Base-by-base conservation (phyloP, 2,329 filamentous ascomycete species). In the Coniochaeta ligniaria region DNA sequence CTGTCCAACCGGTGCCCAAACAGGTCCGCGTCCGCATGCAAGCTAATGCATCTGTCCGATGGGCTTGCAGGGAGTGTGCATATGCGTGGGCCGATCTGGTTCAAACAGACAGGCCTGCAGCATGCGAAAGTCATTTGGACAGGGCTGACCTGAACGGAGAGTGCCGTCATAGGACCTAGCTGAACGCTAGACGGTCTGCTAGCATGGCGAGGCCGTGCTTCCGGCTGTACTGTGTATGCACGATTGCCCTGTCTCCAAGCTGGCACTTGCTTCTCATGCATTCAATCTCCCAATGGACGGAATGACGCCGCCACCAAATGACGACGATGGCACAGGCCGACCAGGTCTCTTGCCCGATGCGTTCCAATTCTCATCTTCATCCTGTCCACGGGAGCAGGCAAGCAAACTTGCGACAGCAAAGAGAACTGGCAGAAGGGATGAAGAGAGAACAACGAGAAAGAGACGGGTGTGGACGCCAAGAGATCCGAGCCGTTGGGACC, bases 41-140 rank as follows among this genome's bases (percentile, higher is more conserved):
- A 52, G 59, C 67, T 66, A 68, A 67, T 69, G 67, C 67, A 63
- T 58, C 62, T 64, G 65, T 63, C 67, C 67, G 65, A 31, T 11
- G 57, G 60, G 57, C 60, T 26, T 63, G 64, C 63, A 65, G 56
- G 60, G 61, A 33, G 35, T 17, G 26, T 16, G 17, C 17, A 17
- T 31, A 43, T 16, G 17, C 17, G 31, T 31, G 33, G 33, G 16
- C 17, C 26, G 56, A 43, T 58, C 36, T 38, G 26, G 56, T 43
- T 43, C 56, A 58, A 58, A 58, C 56, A 52, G 47, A 52, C 35
- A 58, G 24, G 36, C 41, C 56, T 38, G 56, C 33, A 38, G 56
- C 33, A 24, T 22, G 24, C 31, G 20, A 57, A 41, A 38, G 56
- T 52, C 47, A 52, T 52, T 31, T 11, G 47, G 24, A 52, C 47